Evolutionary conservation across 1,284 basidiomycete genomes (phyloP), one percentile per base, ranked within the genome.

Genomic region (Moesziomyces parantarcticus): DNA sequence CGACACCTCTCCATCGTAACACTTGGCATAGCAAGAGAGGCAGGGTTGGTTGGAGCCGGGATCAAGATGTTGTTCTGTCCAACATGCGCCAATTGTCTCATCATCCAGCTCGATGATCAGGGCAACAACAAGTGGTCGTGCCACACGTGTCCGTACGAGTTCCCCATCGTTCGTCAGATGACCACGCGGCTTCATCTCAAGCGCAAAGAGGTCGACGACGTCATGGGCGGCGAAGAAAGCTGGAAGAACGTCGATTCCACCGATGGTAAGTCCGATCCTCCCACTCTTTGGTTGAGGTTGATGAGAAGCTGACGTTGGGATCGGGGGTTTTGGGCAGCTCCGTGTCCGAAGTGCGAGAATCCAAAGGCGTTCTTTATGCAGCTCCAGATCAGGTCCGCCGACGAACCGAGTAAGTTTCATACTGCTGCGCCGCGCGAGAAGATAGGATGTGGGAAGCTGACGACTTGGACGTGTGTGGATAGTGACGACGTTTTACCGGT

Each of bases 201-300:
- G 43, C 59, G 77, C 13, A 79, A 80, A 58, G 56, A 80, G 48
- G 77, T 80, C 13, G 77, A 79, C 53, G 77, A 80, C 46, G 76
- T 77, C 5, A 77, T 79, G 75, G 77, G 75, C 91, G 47, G 90
- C 89, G 74, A 87, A 94, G 72, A 90, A 60, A 91, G 90, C 84
- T 98, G 96, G 94, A 92, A 91, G 71, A 94, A 97, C 84, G 96
- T 96, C 5, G 95, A 97, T 84, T 90, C 91, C 48, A 95, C 92
- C 0, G 88, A 89, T 69, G 75, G 78, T 82, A 60, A 39, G 79
- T 73, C 4, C 10, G 26, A 1, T 26, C 26, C 18, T 25, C 22
- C 44, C 26, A 13, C 6, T 18, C 16, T 16, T 29, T 13, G 14
- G 10, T 4, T 11, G n/a, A 34, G 20, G 16, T n/a, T 25, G 22